phyloP scores from a whole-genome alignment of 495 filamentous ascomycete species.

The Aspergillus funiculosus region DNA sequence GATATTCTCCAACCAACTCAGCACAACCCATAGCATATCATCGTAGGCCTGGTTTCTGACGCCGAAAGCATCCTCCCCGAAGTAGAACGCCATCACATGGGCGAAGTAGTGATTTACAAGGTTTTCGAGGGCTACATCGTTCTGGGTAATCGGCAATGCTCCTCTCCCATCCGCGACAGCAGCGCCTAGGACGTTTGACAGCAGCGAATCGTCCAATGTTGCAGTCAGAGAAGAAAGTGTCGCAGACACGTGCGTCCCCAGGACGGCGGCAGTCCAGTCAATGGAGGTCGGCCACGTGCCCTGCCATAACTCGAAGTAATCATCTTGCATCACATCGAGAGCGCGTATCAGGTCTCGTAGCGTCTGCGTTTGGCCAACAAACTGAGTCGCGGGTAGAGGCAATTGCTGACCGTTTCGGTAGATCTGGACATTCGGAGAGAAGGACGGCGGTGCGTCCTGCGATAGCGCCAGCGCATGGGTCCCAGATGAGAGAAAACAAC shows the following conservation, averaged over 20 bases:
- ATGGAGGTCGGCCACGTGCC: slow-evolving; percentile 84
- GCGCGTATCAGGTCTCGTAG: slow-evolving; percentile 49
- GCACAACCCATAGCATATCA: slow-evolving; percentile 95
- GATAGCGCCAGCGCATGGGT: slow-evolving; percentile 31
- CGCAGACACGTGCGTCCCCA: slow-evolving; percentile 73
- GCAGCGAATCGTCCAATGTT: slow-evolving; percentile 21
- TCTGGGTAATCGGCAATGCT: slow-evolving; percentile 20
- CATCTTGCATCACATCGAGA: slow-evolving; percentile 67
- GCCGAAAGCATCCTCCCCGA: slow-evolving; percentile 74
- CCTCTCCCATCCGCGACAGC: slow-evolving; percentile 16
- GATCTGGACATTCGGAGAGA: slow-evolving; percentile 10
- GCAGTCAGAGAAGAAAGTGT: slow-evolving; percentile 58
- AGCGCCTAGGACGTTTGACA: slow-evolving; percentile 20
- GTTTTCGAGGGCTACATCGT: slow-evolving; percentile 55
- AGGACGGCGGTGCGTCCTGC: slow-evolving; percentile 24
- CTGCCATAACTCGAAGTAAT: slow-evolving; percentile 69
- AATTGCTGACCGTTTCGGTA: slow-evolving; percentile 14
- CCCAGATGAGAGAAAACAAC: slow-evolving; percentile 14
- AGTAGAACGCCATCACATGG: slow-evolving; percentile 71
- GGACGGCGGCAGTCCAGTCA: slow-evolving; percentile 91
- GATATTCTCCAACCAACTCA: slow-evolving; percentile 82
- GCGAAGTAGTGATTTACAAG: slow-evolving; percentile 76
- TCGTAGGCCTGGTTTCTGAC: slow-evolving; percentile 82
- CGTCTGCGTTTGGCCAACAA: slow-evolving; percentile 26
- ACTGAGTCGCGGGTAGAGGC: slow-evolving; percentile 12